Conservation (phyloP, 163 green algal species). For the Volvox carteri region DNA sequence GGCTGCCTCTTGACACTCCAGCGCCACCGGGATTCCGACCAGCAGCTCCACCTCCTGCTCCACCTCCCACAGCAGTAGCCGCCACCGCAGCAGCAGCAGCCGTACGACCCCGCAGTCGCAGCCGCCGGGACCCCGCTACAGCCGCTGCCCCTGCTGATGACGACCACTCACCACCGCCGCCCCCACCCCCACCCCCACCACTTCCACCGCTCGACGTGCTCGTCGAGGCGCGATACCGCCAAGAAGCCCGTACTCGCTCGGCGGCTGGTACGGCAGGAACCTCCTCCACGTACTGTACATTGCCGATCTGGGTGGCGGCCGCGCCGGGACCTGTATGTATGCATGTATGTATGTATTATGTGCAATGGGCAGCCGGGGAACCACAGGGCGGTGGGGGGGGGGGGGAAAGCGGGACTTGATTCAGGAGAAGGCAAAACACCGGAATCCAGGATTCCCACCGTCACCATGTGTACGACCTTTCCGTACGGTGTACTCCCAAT, state of each 20-base stretch:
- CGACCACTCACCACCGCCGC: too few relatives aligned
- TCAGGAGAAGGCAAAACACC: not conserved
- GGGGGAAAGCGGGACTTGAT: not conserved
- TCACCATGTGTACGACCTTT: not conserved
- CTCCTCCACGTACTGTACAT: constrained; percentile 55
- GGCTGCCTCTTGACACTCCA: too few relatives aligned
- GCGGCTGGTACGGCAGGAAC: not conserved
- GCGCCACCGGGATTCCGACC: too few relatives aligned
- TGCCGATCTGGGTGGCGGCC: constrained; percentile 47
- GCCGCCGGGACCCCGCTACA: not conserved
- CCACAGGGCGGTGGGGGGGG: too few relatives aligned
- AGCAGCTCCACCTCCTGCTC: too few relatives aligned
- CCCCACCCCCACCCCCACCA: not conserved
- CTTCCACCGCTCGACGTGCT: not conserved
- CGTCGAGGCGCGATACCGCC: constrained; percentile 17
- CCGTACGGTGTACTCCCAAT: not conserved
- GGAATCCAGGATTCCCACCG: not conserved
- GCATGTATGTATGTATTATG: too few relatives aligned
- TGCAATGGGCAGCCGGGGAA: too few relatives aligned
- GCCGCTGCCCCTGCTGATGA: too few relatives aligned
- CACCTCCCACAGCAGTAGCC: too few relatives aligned
- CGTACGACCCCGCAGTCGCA: constrained; percentile 24
- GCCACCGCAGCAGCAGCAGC: not conserved
- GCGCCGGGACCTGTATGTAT: constrained; percentile 22
- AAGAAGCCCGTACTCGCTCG: constrained; percentile 3